Evolutionary conservation across 2,329 filamentous ascomycete species (phyloP), one percentile per base, ranked within the genome.

Genomic region (Fusarium sp.): DNA sequence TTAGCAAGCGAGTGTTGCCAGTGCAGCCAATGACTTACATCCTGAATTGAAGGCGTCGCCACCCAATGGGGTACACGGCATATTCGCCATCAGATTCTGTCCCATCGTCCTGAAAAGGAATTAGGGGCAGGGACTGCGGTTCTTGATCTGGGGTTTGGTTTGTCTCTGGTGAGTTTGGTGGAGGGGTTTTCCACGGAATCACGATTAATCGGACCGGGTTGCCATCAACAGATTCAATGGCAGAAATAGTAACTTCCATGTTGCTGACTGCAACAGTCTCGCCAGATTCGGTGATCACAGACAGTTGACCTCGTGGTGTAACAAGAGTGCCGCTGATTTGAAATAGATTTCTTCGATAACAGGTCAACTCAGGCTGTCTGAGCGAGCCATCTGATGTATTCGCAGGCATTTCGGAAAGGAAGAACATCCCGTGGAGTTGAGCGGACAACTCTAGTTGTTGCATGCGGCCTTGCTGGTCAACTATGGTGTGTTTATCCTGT

Each of bases 161-260:
- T 66, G 91, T 86, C 73, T 92, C 90, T n/a, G 90, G 88, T 7
- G 91, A 90, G 82, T 92, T 94, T 57, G 93, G 94, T 35, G 93
- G 94, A 3, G 95, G 95, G 5, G 95, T 98, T 86, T 98, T 98
- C 96, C 96, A 98, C 2, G 96, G 96, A 68, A 98, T 97, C 13
- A 96, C 96, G 72, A 98, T 98, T 71, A 98, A 91, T 77, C 97
- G 96, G 48, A 98, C 94, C 0, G 93, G 86, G 77, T 98, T 96
- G 39, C 94, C 94, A 81, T 98, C 96, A 22, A 98, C 95, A 4
- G 96, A 98, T 81, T 98, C 96, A 55, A 95, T 97, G 14, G 96
- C 96, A 10, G 94, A 97, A 52, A 98, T 94, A 61, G 92, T 91
- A 60, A 98, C 90, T 81, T 98, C 95, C 82, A 96, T 93, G 72